Evolutionary conservation across 177 flowering plant genomes (phyloP), one percentile per base, ranked within the genome.

Genomic region (Vitis hybrid): DNA sequence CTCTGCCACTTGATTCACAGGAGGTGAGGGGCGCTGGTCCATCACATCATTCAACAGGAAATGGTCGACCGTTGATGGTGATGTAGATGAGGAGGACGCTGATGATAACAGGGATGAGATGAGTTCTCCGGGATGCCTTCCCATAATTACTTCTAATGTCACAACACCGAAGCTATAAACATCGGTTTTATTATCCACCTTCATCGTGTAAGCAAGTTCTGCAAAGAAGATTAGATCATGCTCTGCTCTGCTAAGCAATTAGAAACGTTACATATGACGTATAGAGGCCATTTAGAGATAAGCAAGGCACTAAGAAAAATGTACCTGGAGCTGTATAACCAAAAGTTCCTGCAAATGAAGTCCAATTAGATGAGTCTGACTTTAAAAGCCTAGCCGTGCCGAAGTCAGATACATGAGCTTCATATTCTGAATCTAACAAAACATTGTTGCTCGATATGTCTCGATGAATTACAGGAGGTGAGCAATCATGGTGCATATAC

Each of bases 321-420:
- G 46, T 64, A 68, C 77, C 72, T 68, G 77, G 77, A 58, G 77
- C 77, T 30, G 64, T 60, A 41, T 74, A 74, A 2, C 77, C 77
- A 20, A 64, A 69, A 1, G 77, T 74, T 30, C 77, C 77, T 2
- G 73, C 77, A 52, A 74, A 58, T 9, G 17, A 51, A 11, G 69
- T 74, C 72, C 72, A 74, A 46, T 63, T 68, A 4, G 72, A 64
- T 7, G 77, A 74, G 60, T 74, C 77, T 9, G 13, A 60, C 53
- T 61, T 74, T 10, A 74, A 11, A 58, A 74, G 62, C 59, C 72
- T 57, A 27, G 70, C 70, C 12, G 70, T 67, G 4, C 70, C 70
- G 8, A 67, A 67, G 18, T 67, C 70, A 2, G 77, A 74, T n/a
- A 74, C 65, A 49, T 53, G 71, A 58, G 77, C 77, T 46, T 74